Conservation (phyloP, 2,329 filamentous ascomycete species). For the Metarhizium rileyi region DNA sequence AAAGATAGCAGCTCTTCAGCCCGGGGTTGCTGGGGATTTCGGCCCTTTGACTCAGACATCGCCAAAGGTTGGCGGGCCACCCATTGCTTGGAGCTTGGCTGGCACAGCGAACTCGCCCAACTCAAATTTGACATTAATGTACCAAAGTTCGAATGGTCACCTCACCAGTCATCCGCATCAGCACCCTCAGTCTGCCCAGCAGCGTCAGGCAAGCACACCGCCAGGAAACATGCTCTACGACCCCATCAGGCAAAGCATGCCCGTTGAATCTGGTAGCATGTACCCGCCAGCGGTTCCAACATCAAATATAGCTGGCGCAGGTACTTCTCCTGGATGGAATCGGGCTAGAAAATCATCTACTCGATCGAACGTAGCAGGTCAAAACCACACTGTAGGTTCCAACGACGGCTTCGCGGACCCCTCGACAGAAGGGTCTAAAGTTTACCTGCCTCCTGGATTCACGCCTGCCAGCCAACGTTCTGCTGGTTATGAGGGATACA, state of each 20-base stretch:
- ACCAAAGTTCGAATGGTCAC: slow-evolving; percentile 39
- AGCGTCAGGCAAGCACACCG: slow-evolving; percentile 34
- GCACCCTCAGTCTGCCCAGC: slow-evolving; percentile 2
- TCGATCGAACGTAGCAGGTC: slow-evolving; percentile 11
- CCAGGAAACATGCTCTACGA: slow-evolving; percentile 52
- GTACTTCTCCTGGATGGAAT: slow-evolving; percentile 29
- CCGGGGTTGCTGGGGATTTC: slow-evolving; percentile 28
- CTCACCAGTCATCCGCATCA: slow-evolving; percentile 5
- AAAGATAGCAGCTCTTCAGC: slow-evolving; percentile 36
- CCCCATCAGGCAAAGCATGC: slow-evolving; percentile 46
- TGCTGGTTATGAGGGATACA: slow-evolving; percentile 32
- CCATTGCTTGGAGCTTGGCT: slow-evolving; percentile 78
- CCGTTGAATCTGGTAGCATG: slow-evolving; percentile 34
- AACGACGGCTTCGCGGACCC: slow-evolving; percentile 17
- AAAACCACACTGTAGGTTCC: slow-evolving; percentile 16
- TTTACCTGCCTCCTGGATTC: slow-evolving; percentile 25
- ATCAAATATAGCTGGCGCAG: slow-evolving; percentile 36
- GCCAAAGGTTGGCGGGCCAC: slow-evolving; percentile 32
- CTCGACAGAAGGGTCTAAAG: slow-evolving; percentile 22
- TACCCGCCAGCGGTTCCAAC: slow-evolving; percentile 41
- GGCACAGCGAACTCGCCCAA: slow-evolving; percentile 79
- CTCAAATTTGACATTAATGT: slow-evolving; percentile 74
- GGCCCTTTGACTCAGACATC: slow-evolving; percentile 33
- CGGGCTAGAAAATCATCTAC: slow-evolving; percentile 17
- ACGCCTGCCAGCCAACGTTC: slow-evolving; percentile 32